Evolutionary conservation across 164 flowering plant genomes (phyloP), one percentile per base, ranked within the genome.

Genomic region (Berberis thunbergii): DNA sequence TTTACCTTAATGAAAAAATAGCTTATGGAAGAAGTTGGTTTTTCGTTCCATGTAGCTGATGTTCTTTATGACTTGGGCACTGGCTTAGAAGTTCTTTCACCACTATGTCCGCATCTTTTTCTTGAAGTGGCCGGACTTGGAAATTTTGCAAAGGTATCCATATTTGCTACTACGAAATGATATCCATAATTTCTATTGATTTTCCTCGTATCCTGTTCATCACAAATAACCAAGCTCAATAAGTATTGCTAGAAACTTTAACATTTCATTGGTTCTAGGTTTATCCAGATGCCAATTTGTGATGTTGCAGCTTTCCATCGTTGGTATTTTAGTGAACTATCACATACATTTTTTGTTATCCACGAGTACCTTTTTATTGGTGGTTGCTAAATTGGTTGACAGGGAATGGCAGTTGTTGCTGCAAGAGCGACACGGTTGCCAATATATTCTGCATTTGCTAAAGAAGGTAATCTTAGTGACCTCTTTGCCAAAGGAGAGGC

Each of bases 401-500:
- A 94, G 96, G 98, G 98, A 71, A 91, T 94, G 96, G 97, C 97
- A 56, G 88, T 85, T 68, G 98, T 94, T 77, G 97, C 98, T 26
- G 97, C 98, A 67, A 87, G 98, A 79, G 96, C 98, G 38, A 94
- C 98, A 50, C 76, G 98, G 66, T 74, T 94, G 66, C 97, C 98
- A 2, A 84, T 94, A 72, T 91, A 94, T 75, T 94, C 99, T 69
- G 84, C 99, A 3, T 94, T 94, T 83, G 99, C 97, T 41, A 94
- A 91, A 85, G 99, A 94, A 79, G 96, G 96, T 67, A 94, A 94
- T 74, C 91, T 94, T 2, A 94, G 96, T 76, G 99, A 94, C 74
- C 76, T 94, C 63, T 94, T 81, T 80, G 97, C 96, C 3, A 94
- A 89, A 84, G 99, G 97, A 44, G 96, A 94, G 75, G 97, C 99